Evolutionary conservation across 2,329 filamentous ascomycete species (phyloP).

Genomic region (Exophiala viscosa): DNA sequence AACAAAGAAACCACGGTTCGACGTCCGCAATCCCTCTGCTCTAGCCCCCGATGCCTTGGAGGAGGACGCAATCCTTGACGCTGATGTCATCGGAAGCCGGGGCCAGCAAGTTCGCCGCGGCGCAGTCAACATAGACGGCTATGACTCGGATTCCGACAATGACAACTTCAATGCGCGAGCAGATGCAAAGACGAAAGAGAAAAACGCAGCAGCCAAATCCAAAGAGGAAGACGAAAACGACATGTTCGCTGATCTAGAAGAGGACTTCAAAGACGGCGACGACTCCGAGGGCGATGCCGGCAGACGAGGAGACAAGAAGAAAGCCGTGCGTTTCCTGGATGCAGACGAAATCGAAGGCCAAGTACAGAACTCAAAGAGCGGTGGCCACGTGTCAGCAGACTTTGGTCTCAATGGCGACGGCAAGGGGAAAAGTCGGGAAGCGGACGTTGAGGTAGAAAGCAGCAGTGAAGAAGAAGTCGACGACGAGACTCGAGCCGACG

Average conservation of each 20-base stretch:
- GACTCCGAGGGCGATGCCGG: slow-evolving; percentile 48
- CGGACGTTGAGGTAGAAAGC: slow-evolving; percentile 62
- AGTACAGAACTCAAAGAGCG: slow-evolving; percentile 67
- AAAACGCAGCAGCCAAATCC: slow-evolving; percentile 41
- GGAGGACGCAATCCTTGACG: slow-evolving; percentile 74
- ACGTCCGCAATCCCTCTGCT: slow-evolving; percentile 88
- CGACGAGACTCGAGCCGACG: slow-evolving; percentile 67
- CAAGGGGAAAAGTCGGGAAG: slow-evolving; percentile 31
- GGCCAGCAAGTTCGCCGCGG: slow-evolving; percentile 77
- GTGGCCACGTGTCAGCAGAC: slow-evolving; percentile 61
- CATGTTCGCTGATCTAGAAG: slow-evolving; percentile 75
- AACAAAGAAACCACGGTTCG: slow-evolving; percentile 82
- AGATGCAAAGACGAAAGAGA: slow-evolving; percentile 53
- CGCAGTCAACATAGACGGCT: slow-evolving; percentile 93
- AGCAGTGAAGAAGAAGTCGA: slow-evolving; percentile 57
- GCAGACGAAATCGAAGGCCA: slow-evolving; percentile 73
- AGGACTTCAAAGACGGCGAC: slow-evolving; percentile 55
- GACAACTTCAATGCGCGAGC: slow-evolving; percentile 80
- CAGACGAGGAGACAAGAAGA: slow-evolving; percentile 55
- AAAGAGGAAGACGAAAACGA: slow-evolving; percentile 49
- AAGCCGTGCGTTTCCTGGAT: slow-evolving; percentile 58
- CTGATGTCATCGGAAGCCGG: slow-evolving; percentile 81
- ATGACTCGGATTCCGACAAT: slow-evolving; percentile 88
- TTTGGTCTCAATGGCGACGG: slow-evolving; percentile 44
- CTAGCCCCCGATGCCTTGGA: slow-evolving; percentile 77